Evolutionary conservation across 305 asterid species (phyloP), one percentile per base, ranked within the genome.

Genomic region (Nicotiana rustica): DNA sequence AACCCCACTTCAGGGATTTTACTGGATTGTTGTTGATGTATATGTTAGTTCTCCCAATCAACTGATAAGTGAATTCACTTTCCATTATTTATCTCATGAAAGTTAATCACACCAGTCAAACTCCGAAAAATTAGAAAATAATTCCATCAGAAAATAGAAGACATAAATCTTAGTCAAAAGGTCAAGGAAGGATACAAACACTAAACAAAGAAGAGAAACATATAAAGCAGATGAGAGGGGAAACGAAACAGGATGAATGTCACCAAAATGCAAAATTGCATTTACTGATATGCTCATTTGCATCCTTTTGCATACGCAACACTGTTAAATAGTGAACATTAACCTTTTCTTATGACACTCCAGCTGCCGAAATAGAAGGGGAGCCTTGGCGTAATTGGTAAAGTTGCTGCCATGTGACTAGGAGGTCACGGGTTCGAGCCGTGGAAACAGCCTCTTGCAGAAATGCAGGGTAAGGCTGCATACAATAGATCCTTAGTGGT

Each of bases 101-200:
- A 60, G 65, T 10, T 31, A 18, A 18, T 18, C 10, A 10, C 10
- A 61, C 31, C 31, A 57, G 10, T 5, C 67, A 10, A 61, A 62
- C 7, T 2, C 67, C 67, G 4, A 8, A 19, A 18, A 61, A 18
- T 3, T 18, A 18, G 14, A 61, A 61, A 61, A 61, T 25, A 61
- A 8, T 2, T 7, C 33, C 67, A 61, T 19, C 35, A 19, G 33
- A 61, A 2, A 18, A 61, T 61, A 61, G 67, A 9, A 18, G 67
- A 61, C 67, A 59, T 18, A 19, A 61, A 88, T 91, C 90, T 91
- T 91, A 89, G 91, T 91, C 91, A 87, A 89, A 91, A 89, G 91
- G 91, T 88, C 87, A 89, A 91, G 91, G 88, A 91, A 88, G 94
- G 91, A 64, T 25, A 25, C 68, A 64, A 19, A 61, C n/a, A 10